Evolutionary conservation across 768 basidiomycete species (phyloP), one percentile per base, ranked within the genome.

Genomic region (Tephrocybe sp.): DNA sequence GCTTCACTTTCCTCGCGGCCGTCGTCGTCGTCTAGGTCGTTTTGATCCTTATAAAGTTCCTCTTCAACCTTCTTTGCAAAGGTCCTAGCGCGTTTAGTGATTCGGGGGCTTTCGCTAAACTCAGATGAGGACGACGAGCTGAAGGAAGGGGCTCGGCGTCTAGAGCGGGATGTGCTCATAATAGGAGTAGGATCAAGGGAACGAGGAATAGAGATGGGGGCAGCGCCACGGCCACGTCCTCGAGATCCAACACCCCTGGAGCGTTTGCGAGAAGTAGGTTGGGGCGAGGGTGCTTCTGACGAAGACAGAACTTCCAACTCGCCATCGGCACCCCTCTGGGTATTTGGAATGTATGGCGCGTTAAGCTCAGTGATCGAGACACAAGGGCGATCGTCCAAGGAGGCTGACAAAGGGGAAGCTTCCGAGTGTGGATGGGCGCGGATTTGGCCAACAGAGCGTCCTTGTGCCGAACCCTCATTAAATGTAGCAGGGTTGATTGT

Each of bases 361-460:
- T 44, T 58, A 15, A 61, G 57, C n/a, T 58, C 55, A n/a, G 53
- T 56, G 5, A 58, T 31, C 8, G 59, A 47, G 30, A 61, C 19
- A 19, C 48, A 58, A 16, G 47, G 50, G 29, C 34, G 52, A 15
- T 49, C 50, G 18, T 50, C 27, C 23, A 42, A 15, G n/a, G 52
- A 45, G 18, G 38, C 38, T 8, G 48, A 50, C 16, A 52, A 27
- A 16, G 23, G 24, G 19, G 42, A 45, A 29, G 45, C 47, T 21
- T 25, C 33, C 22, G 42, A 50, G 24, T 43, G 50, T 2, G 44
- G 50, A 24, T 40, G 53, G 7, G 43, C 27, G 15, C 25, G 50
- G 16, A 52, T 34, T 23, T 31, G 41, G 3, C 44, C 43, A n/a
- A 36, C 36, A 29, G 33, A 36, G 18, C 27, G 21, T 18, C 49